Percentiles rank a stretch among this genome's conserved stretches.
These are phyloP conservation scores for Xylaria palmicola DNA, from an alignment of 495 filamentous ascomycete genomes.

Conservation along the genomic window DNA sequence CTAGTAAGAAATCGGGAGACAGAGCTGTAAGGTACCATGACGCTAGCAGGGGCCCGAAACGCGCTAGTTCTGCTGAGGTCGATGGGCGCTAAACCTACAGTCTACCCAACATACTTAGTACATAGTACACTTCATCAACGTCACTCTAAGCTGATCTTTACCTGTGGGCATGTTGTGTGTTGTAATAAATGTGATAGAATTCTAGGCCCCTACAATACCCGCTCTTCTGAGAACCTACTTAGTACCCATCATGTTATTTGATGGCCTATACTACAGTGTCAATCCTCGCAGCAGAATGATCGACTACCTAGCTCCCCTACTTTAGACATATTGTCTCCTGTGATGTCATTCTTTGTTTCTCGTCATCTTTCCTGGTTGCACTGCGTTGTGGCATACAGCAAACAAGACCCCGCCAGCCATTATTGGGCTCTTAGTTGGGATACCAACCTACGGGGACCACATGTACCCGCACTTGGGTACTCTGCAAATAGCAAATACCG, in stretches of 20 bases:
- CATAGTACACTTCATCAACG: neutral
- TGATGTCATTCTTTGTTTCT: neutral
- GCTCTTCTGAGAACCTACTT: too few species aligned
- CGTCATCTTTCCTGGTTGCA: neutral
- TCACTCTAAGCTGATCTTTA: neutral
- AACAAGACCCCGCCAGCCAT: neutral
- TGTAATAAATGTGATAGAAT: too few species aligned
- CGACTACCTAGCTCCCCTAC: too few species aligned
- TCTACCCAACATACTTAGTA: neutral
- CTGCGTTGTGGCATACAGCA: neutral
- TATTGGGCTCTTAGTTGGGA: neutral
- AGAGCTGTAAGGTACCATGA: constrained; percentile 42
- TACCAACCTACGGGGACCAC: neutral
- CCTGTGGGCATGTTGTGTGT: too few species aligned
- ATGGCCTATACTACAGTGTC: too few species aligned
- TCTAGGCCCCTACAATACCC: too few species aligned
- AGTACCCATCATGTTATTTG: too few species aligned
- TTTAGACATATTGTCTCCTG: neutral
- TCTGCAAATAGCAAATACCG: too few species aligned
- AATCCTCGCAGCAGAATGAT: too few species aligned
- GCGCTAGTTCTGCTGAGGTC: constrained; percentile 22
- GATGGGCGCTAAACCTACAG: constrained; percentile 4
- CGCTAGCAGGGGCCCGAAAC: constrained; percentile 35
- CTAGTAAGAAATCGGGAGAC: constrained; percentile 15
- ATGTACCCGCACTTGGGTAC: too few species aligned